These are phyloP conservation scores for Wickerhamiella nectarea DNA, from an alignment of 805 yeast species.

Conservation along the genomic window DNA sequence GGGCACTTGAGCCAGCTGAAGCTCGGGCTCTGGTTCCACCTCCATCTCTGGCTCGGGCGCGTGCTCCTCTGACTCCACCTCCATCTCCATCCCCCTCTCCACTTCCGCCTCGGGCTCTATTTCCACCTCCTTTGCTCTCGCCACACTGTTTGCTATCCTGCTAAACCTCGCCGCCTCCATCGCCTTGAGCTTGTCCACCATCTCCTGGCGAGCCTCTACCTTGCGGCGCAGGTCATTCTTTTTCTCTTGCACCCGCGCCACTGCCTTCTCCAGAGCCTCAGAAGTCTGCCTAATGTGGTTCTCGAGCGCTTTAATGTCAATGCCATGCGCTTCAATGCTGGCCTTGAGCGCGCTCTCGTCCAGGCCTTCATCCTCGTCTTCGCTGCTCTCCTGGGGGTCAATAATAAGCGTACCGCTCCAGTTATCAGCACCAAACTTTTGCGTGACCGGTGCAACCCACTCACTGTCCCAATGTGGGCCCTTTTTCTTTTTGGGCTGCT, in stretches of 20 bases:
- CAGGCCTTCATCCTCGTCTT: not conserved
- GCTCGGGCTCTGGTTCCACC: not conserved
- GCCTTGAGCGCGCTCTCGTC: not conserved
- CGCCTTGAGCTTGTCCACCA: not conserved
- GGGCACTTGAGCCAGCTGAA: not conserved
- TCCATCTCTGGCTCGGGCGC: not conserved
- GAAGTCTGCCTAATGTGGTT: not conserved
- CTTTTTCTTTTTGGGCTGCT: not conserved
- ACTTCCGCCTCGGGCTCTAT: not conserved
- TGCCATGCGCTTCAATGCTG: not conserved
- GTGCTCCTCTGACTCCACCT: too few species aligned
- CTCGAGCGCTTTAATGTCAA: not conserved
- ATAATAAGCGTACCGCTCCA: conserved; percentile 1
- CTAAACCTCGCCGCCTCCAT: not conserved
- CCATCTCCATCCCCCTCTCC: too few species aligned
- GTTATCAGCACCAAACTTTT: not conserved
- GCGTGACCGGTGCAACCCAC: conserved; percentile 4
- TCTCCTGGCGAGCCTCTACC: not conserved
- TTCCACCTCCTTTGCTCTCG: not conserved
- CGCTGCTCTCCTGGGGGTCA: not conserved
- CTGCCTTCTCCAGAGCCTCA: not conserved
- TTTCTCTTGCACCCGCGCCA: not conserved
- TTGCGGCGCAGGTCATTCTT: not conserved
- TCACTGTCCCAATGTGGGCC: conserved; percentile 4
- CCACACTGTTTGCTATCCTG: too few species aligned